These are phyloP conservation scores for Amphirosellinia nigrospora DNA, from an alignment of 495 filamentous ascomycete genomes.

Conservation along the genomic window DNA sequence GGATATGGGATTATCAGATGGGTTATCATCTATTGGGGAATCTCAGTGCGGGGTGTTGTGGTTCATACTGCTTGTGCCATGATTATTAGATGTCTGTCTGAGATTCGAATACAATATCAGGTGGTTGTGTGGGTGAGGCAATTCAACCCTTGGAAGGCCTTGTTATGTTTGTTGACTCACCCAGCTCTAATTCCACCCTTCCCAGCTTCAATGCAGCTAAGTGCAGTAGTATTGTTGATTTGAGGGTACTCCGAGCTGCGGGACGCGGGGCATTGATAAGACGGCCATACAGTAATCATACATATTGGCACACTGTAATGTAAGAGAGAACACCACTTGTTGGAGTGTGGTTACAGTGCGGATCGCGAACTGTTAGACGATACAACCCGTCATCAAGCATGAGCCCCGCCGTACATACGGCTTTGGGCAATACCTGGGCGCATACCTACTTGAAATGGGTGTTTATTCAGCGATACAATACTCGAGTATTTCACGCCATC, in stretches of 20 bases:
- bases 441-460: too few species aligned
- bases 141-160: slow-evolving; percentile 7
- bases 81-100: neutral
- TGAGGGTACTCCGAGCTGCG: slow-evolving; percentile 13
- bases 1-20: neutral
- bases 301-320: neutral
- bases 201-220: neutral
- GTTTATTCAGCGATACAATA: too few species aligned
- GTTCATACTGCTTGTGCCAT: slow-evolving; percentile 46
- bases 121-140: slow-evolving; percentile 22
- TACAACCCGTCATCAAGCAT: neutral
- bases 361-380: neutral
- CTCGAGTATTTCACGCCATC: neutral
- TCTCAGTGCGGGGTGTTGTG: neutral
- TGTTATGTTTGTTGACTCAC: slow-evolving; percentile 23
- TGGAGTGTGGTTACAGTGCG: neutral
- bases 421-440: too few species aligned
- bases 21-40: neutral
- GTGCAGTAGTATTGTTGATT: neutral
- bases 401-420: neutral
- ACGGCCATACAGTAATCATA: slow-evolving; percentile 14
- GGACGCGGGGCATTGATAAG: slow-evolving; percentile 20
- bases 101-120: neutral
- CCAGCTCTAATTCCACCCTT: slow-evolving; percentile 6
- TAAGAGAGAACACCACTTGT: too few species aligned